Conservation (phyloP, 148 eudicot species). For the Cornus kousa region DNA sequence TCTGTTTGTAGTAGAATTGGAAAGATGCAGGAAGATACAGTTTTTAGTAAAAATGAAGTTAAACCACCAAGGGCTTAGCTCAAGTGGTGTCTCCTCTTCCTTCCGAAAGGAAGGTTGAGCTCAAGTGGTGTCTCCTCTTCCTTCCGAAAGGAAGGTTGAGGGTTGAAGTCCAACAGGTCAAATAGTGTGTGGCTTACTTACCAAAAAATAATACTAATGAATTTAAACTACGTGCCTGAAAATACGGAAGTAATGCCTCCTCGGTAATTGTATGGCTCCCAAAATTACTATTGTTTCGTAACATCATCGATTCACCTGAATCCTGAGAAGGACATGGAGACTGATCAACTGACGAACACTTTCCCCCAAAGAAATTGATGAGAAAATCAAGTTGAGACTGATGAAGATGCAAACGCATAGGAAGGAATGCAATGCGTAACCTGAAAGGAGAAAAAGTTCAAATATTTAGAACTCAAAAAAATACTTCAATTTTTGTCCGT, state of each 20-base stretch:
- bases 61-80: too few species aligned
- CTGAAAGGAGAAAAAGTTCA: constrained; percentile 38
- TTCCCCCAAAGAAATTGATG: constrained; percentile 69
- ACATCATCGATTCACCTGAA: constrained; percentile 32
- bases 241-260: constrained; percentile 92
- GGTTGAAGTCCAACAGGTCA: too few species aligned
- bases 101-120: too few species aligned
- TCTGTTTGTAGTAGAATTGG: not conserved
- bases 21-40: not conserved
- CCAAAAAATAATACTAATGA: not conserved
- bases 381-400: constrained; percentile 93
- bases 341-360: constrained; percentile 27
- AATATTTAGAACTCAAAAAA: not conserved
- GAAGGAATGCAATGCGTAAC: constrained; percentile 69
- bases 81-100: too few species aligned
- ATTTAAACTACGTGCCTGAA: constrained; percentile 60
- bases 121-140: too few species aligned
- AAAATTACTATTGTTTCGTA: constrained; percentile 24
- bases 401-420: constrained; percentile 90
- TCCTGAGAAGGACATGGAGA: constrained; percentile 30
- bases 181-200: too few species aligned
- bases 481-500: not conserved
- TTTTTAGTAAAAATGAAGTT: not conserved
- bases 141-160: too few species aligned
- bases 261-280: constrained; percentile 39